phyloP scores from a whole-genome alignment of 495 filamentous ascomycete species.

The Penicillium crystallinum region DNA sequence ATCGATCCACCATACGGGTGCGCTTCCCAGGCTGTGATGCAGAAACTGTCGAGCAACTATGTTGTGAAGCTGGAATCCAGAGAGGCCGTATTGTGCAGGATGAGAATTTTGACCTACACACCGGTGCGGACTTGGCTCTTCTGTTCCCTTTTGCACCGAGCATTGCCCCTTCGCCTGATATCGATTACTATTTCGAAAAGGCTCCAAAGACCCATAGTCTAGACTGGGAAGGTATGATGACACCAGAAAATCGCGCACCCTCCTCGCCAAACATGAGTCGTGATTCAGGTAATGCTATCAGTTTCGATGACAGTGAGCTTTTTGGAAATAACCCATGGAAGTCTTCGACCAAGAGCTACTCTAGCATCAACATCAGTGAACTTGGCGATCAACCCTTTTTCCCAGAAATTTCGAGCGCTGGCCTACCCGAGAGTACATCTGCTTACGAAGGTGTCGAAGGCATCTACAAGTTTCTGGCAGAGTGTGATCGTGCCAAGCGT shows the following conservation, averaged over 20 bases:
- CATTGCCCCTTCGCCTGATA: conserved; percentile 27
- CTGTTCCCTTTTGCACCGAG: conserved; percentile 82
- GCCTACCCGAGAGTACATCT: conserved; percentile 37
- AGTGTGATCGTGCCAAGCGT: conserved; percentile 62
- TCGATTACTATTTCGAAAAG: conserved; percentile 31
- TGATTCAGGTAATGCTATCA: conserved; percentile 27
- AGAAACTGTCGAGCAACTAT: conserved; percentile 75
- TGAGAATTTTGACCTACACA: conserved; percentile 57
- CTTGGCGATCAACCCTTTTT: conserved; percentile 43
- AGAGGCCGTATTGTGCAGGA: conserved; percentile 78
- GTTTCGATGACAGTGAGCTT: conserved; percentile 45
- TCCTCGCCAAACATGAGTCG: conserved; percentile 20
- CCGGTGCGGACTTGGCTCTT: conserved; percentile 66
- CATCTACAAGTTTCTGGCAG: conserved; percentile 80
- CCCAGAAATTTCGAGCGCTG: conserved; percentile 29
- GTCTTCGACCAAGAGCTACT: conserved; percentile 41
- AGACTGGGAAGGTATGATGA: conserved; percentile 56
- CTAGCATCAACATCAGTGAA: conserved; percentile 50
- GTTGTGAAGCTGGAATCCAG: conserved; percentile 76
- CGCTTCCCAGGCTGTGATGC: conserved; percentile 89
- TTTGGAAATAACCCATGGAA: conserved; percentile 48
- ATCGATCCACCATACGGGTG: conserved; percentile 61
- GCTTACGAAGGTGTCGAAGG: conserved; percentile 80
- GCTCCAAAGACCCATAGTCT: conserved; percentile 19
- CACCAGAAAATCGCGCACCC: conserved; percentile 29